Conservation (phyloP, 257 asterid species). For the Capsicum pubescens region DNA sequence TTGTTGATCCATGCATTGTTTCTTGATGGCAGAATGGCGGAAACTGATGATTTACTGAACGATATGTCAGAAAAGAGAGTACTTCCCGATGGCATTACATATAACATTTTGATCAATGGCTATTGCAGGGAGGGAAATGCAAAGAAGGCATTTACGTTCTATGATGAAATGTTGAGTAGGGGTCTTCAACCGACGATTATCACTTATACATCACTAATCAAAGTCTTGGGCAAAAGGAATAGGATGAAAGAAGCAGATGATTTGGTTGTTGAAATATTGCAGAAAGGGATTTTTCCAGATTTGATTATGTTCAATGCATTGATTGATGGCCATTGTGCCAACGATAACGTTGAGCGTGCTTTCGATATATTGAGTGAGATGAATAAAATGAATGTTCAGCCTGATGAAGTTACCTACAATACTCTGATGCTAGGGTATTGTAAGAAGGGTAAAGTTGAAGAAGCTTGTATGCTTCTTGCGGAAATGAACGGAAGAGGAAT, state of each 20-base stretch:
- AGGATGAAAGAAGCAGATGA: constrained; percentile 63
- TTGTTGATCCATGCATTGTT: constrained; percentile 49
- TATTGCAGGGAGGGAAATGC: constrained; percentile 49
- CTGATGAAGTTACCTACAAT: constrained; percentile 62
- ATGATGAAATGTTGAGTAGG: constrained; percentile 55
- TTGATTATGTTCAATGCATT: constrained; percentile 61
- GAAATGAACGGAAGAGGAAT: constrained; percentile 54
- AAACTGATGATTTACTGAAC: constrained; percentile 48
- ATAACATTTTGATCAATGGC: constrained; percentile 54
- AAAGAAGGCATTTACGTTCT: constrained; percentile 51
- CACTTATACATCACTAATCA: constrained; percentile 56
- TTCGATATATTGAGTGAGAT: constrained; percentile 49
- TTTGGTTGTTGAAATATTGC: constrained; percentile 42
- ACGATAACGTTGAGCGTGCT: constrained; percentile 50
- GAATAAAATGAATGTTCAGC: constrained; percentile 51
- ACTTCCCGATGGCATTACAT: constrained; percentile 53
- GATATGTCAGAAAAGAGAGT: constrained; percentile 53
- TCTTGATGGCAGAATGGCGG: constrained; percentile 43
- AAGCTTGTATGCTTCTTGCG: constrained; percentile 47
- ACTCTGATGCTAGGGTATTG: constrained; percentile 59
- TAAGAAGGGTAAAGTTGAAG: constrained; percentile 56
- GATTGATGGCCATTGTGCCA: constrained; percentile 57
- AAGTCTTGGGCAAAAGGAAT: constrained; percentile 52
- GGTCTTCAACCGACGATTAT: constrained; percentile 53
- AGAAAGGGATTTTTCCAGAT: constrained; percentile 54